These are phyloP conservation scores for Aspergillus aculeatus DNA, from an alignment of 2,329 filamentous ascomycete species.

Conservation along the genomic window DNA sequence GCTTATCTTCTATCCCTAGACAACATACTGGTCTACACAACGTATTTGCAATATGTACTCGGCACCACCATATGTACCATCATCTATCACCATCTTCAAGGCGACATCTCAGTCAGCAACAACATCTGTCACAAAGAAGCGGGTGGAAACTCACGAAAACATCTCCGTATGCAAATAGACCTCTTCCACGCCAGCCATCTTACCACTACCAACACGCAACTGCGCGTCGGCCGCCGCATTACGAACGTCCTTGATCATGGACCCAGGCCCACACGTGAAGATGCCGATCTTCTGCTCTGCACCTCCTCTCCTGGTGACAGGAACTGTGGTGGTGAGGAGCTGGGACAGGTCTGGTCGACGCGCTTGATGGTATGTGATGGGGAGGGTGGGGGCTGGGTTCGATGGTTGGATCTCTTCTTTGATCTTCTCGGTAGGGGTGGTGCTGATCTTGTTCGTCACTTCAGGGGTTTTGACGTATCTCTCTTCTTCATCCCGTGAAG, in stretches of 20 bases:
- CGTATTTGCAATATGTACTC: too few species aligned
- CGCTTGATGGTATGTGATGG: not conserved
- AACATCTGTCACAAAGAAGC: too few species aligned
- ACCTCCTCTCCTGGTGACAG: slow-evolving; percentile 13
- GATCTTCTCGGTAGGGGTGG: too few species aligned
- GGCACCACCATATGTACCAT: too few species aligned
- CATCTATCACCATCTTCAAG: too few species aligned
- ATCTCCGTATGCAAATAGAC: slow-evolving; percentile 51
- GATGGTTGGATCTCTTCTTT: not conserved
- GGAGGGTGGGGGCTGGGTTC: not conserved
- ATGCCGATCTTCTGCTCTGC: slow-evolving; percentile 22
- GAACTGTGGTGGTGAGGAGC: slow-evolving; percentile 14
- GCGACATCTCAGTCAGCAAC: too few species aligned
- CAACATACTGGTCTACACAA: too few species aligned
- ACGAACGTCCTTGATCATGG: slow-evolving; percentile 50
- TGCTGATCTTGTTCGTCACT: too few species aligned
- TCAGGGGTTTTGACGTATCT: too few species aligned
- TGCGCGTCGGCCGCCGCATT: slow-evolving; percentile 50
- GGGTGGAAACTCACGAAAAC: slow-evolving; percentile 44
- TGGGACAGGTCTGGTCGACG: slow-evolving; percentile 35
- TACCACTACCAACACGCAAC: slow-evolving; percentile 24
- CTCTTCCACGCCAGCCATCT: slow-evolving; percentile 26
- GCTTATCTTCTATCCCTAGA: too few species aligned
- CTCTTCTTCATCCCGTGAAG: too few species aligned
- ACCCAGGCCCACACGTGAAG: slow-evolving; percentile 46